Base-by-base conservation (phyloP, 768 basidiomycete species). In the Russula abietina region DNA sequence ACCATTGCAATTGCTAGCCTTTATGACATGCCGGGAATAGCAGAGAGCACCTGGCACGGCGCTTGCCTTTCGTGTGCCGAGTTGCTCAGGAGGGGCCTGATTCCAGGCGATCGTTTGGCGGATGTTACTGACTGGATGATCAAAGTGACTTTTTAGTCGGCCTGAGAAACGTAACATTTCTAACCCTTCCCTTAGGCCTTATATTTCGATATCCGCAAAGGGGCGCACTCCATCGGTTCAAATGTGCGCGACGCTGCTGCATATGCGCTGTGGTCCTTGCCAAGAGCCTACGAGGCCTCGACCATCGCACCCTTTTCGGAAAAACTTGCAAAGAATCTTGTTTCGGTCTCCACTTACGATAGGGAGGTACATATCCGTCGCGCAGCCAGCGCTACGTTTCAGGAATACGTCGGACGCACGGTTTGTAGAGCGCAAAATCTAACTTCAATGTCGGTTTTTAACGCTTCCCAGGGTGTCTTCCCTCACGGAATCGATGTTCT, bases 351-450 rank as follows among this genome's bases (percentile, higher is more conserved):
- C 1, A 76, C 93, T 33, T 95, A 85, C 71, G 97, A 99, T 76
- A 83, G 97, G 36, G 97, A 99, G 73, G 85, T 98, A 32, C 91
- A 93, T 65, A 93, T 99, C 59, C 83, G 97, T 28, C 78, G 97
- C 67, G 96, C 97, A 16, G 95, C 95, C 14, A 98, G 96, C 73
- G 97, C 97, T 19, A 92, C 95, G 14, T 98, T 92, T 72, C 97
- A 99, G 74, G 97, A 99, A 76, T 88, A 89, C 70, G 97, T 98
- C 43, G 97, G 97, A 14, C 79, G 97, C 71, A 88, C 89, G 77
- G 96, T 97, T 70, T 73, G 87, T 73, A 30, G 24, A 51, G 17
- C n/a, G n/a, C 24, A n/a, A 26, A 17, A 16, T 38, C 36, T 55
- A 45, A 46, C 52, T 61, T 53, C 50, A 46, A 19, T 55, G 48